Evolutionary conservation across 345 rosid species (phyloP), one percentile per base, ranked within the genome.

Genomic region (Salix brachista): DNA sequence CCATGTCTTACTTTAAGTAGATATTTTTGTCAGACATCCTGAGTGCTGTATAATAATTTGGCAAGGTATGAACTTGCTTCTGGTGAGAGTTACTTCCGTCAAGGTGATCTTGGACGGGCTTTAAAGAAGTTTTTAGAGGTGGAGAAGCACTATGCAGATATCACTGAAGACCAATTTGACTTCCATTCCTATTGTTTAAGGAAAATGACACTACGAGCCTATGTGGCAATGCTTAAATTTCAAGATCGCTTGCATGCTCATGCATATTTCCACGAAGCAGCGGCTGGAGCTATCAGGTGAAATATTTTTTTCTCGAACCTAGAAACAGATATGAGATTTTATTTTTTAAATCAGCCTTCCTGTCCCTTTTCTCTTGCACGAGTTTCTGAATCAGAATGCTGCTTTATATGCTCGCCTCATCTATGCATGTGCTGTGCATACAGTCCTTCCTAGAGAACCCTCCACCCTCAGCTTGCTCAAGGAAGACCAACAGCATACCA

Each of bases 111-210:
- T 78, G 99, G 99, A 69, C 93, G 90, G 69, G 97, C 99, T 72
- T 79, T 96, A 28, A 94, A 96, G 89, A 92, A 89, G 75, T 94
- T 91, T 88, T 86, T 96, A 81, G 93, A 96, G 70, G 98, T 94
- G 87, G 99, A 96, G 88, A 96, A 96, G 91, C 98, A 96, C 84
- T 96, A 94, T 83, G 89, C 96, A 75, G 99, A 96, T 85, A 96
- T 96, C 75, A 91, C 97, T 34, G 99, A 92, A 81, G 98, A 96
- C 81, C 99, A 96, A 69, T 96, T 96, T 78, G 99, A 96, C 82
- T 96, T 96, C 84, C 99, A 96, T 84, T 88, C 98, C n/a, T 96
- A 96, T 86, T 96, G 99, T 88, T 84, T 96, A 81, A 87, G 98
- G 80, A 96, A 94, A 83, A 94, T 96, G 98, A 96, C 99, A 8